Evolutionary conservation across 1,139 yeast species (phyloP).

Genomic region (Yamadazyma conglobata): DNA sequence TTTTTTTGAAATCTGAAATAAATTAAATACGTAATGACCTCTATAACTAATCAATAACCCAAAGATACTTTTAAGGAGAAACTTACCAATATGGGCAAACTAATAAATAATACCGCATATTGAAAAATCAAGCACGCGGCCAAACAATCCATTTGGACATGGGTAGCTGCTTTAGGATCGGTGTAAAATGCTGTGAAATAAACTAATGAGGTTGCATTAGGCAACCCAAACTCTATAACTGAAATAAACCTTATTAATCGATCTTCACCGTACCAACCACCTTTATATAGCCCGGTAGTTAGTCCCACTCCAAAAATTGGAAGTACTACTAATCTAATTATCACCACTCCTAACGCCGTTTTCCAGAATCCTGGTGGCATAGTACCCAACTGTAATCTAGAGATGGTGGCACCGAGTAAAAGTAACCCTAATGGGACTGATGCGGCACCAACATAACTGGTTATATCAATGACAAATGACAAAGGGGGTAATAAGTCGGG

Average conservation of each 20-base stretch:
- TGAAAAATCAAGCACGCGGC: conserved; percentile 71
- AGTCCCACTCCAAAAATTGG: conserved; percentile 48
- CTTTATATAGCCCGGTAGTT: conserved; percentile 40
- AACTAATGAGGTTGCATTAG: conserved; percentile 81
- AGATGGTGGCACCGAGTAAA: conserved; percentile 80
- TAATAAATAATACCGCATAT: conserved; percentile 55
- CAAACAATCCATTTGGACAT: conserved; percentile 78
- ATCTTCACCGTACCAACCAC: conserved; percentile 54
- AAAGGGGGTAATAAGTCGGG: conserved; percentile 85
- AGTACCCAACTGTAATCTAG: conserved; percentile 58
- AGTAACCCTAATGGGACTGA: conserved; percentile 85
- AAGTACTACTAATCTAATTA: conserved; percentile 30
- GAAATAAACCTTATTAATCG: conserved; percentile 55
- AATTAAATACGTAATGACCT: too few relatives aligned
- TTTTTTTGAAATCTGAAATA: too few relatives aligned
- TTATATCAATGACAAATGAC: conserved; percentile 77
- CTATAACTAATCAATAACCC: conserved; percentile 24
- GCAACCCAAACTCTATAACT: conserved; percentile 74
- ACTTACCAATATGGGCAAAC: conserved; percentile 66
- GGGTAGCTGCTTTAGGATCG: conserved; percentile 56
- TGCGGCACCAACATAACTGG: conserved; percentile 78
- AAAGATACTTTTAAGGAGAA: conserved; percentile 47
- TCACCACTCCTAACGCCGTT: conserved; percentile 39
- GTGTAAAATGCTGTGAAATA: conserved; percentile 84
- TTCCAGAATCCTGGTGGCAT: conserved; percentile 75